phyloP scores from a whole-genome alignment of 2,329 filamentous ascomycete species.

The Didymella glomerata region DNA sequence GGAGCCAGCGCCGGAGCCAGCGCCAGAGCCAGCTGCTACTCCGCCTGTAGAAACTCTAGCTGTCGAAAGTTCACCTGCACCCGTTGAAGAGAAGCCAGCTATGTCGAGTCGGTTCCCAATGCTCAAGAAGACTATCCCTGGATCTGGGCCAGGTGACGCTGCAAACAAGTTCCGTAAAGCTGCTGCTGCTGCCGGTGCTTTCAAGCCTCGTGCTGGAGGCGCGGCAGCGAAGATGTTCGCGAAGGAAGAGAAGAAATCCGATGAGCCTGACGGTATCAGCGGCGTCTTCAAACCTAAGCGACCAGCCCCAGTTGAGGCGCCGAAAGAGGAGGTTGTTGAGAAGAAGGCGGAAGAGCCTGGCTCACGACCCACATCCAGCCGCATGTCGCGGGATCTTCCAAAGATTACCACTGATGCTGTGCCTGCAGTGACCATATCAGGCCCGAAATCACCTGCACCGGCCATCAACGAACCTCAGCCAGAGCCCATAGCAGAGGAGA shows the following conservation, averaged over 20 bases:
- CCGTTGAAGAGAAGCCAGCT: conserved; percentile 56
- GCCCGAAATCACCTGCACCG: conserved; percentile 37
- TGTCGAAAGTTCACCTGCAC: not conserved
- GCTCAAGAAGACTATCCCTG: conserved; percentile 76
- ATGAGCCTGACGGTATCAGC: conserved; percentile 88
- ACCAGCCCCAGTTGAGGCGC: conserved; percentile 37
- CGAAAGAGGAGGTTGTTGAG: conserved; percentile 37
- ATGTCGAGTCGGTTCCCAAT: conserved; percentile 77
- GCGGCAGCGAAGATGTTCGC: conserved; percentile 80
- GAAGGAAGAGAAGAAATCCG: conserved; percentile 61
- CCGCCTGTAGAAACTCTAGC: conserved; percentile 15
- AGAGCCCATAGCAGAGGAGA: conserved; percentile 26
- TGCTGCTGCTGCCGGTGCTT: conserved; percentile 71
- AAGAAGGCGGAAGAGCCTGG: conserved; percentile 37
- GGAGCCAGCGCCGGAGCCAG: conserved; percentile 10
- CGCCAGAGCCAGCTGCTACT: conserved; percentile 17
- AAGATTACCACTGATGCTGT: conserved; percentile 45
- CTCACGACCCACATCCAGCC: conserved; percentile 34
- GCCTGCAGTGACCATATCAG: conserved; percentile 48
- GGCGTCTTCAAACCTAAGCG: conserved; percentile 79
- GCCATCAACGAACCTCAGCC: conserved; percentile 29
- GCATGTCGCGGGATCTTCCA: conserved; percentile 40
- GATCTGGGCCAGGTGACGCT: conserved; percentile 70
- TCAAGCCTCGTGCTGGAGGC: conserved; percentile 88
- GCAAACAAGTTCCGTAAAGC: conserved; percentile 82